These are phyloP conservation scores for Tolypocladium sp. DNA, from an alignment of 2,329 filamentous ascomycete species.

Conservation along the genomic window DNA sequence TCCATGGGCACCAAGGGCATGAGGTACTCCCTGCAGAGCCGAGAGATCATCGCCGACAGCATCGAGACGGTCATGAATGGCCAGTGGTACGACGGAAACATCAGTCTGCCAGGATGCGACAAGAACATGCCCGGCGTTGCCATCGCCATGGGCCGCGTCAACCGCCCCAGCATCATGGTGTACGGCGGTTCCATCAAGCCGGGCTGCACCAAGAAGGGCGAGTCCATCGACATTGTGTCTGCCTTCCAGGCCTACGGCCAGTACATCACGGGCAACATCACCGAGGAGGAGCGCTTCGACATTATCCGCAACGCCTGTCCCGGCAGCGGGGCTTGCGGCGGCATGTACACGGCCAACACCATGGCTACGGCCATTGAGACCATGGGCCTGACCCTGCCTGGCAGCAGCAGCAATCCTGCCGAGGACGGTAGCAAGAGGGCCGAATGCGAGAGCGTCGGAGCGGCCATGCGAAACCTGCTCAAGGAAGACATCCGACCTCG, in stretches of 20 bases:
- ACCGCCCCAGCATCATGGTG: conserved; percentile 92
- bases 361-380: conserved; percentile 89
- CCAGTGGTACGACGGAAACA: conserved; percentile 97
- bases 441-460: conserved; percentile 64
- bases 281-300: conserved; percentile 84
- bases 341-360: conserved; percentile 92
- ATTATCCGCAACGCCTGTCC: conserved; percentile 84
- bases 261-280: conserved; percentile 85
- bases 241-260: conserved; percentile 98
- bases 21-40: conserved; percentile 88
- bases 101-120: conserved; percentile 94
- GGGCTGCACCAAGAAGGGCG: conserved; percentile 69
- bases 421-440: conserved; percentile 61
- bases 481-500: conserved; percentile 67
- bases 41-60: conserved; percentile 94
- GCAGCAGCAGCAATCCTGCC: conserved; percentile 71
- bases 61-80: conserved; percentile 99
- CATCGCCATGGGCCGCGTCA: conserved; percentile 90
- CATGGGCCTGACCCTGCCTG: conserved; percentile 80
- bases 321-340: conserved; percentile 60
- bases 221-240: conserved; percentile 85
- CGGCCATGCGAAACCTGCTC: conserved; percentile 65
- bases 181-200: conserved; percentile 93
- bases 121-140: conserved; percentile 98
- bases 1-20: conserved; percentile 98